These are phyloP conservation scores for Mediolabrus comicus DNA, from an alignment of 108 stramenopile species.

Conservation along the genomic window DNA sequence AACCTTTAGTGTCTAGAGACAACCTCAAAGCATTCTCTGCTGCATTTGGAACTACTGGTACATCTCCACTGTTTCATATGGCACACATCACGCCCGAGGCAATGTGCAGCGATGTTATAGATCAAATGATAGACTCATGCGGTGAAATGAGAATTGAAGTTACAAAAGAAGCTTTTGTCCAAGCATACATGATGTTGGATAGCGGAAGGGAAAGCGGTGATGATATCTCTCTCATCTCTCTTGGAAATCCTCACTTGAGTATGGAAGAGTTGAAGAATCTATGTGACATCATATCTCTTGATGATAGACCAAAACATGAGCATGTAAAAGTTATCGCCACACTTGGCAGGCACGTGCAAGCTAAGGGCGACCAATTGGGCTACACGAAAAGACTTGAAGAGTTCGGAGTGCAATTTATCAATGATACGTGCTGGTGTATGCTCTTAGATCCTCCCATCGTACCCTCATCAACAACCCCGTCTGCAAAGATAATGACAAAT, in stretches of 20 bases:
- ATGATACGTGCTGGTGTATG: conserved; percentile 93
- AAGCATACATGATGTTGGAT: conserved; percentile 34
- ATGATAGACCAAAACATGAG: conserved; percentile 41
- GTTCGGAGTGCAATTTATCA: conserved; percentile 73
- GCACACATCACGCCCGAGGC: conserved; percentile 82
- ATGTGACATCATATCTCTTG: conserved; percentile 35
- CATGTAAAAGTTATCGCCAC: conserved; percentile 62
- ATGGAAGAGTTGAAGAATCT: conserved; percentile 59
- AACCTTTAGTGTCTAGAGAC: conserved; percentile 53
- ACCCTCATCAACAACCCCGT: conserved; percentile 34
- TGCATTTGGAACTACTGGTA: conserved; percentile 82
- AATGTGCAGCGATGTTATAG: conserved; percentile 4
- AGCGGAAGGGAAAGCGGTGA: conserved; percentile 13
- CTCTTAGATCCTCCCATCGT: conserved; percentile 80
- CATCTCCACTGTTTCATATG: conserved; percentile 79
- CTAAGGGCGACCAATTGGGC: conserved; percentile 26
- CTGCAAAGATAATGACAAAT: conserved; percentile 70
- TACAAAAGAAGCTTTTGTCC: conserved; percentile 20
- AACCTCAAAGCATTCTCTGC: conserved; percentile 84
- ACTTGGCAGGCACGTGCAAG: conserved; percentile 35
- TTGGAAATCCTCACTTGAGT: conserved; percentile 84
- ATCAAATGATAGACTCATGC: conserved; percentile 18
- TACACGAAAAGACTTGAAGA: conserved; percentile 45
- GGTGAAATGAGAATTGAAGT: conserved; percentile 14
- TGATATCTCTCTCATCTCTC: conserved; percentile 59